Conservation (phyloP, 768 basidiomycete species). For the Lactarius indigo region DNA sequence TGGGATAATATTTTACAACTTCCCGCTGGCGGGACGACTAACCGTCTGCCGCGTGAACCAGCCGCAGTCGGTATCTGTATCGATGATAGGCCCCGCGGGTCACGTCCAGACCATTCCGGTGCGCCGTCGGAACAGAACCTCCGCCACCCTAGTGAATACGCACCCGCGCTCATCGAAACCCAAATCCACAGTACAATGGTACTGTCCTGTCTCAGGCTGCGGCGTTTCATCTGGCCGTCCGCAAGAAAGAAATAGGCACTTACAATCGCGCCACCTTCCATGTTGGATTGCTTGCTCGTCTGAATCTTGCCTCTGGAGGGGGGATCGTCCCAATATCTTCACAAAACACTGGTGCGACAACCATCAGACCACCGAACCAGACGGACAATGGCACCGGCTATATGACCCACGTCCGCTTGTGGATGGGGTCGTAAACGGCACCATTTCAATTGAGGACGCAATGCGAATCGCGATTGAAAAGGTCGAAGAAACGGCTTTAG, state of each 20-base stretch:
- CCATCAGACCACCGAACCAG: neutral
- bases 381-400: neutral
- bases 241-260: constrained; percentile 3
- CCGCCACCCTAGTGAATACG: neutral
- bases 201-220: neutral
- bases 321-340: neutral
- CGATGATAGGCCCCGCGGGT: neutral
- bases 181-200: no score
- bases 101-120: neutral
- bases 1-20: neutral
- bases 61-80: neutral
- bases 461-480: neutral
- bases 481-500: neutral
- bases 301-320: constrained; percentile 11
- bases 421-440: neutral
- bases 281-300: constrained; percentile 1
- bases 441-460: neutral
- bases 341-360: neutral
- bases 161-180: neutral
- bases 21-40: neutral
- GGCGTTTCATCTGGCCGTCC: neutral
- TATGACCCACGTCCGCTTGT: constrained; percentile 8
- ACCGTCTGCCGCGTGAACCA: neutral
- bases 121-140: neutral
- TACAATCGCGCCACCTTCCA: neutral